Base-by-base conservation (phyloP, 345 rosid species). In the Mallotus nudiflorus region DNA sequence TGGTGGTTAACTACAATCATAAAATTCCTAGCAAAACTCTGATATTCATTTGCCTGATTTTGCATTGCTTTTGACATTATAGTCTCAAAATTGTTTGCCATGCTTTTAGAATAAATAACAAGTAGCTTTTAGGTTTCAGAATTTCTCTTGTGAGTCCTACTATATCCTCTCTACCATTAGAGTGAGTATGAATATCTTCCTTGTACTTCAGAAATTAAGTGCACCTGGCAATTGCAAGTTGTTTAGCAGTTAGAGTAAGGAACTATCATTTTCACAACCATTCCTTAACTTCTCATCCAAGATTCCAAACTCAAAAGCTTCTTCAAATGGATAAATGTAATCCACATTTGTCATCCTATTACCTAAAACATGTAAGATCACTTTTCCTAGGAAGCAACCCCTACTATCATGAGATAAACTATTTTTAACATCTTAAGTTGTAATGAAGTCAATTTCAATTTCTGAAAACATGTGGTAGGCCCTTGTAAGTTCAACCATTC, bases 1-100 rank as follows among this genome's bases (percentile, higher is more conserved):
- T 61, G 33, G 37, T 27, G 44, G 1, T 25, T 46, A 25, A 61
- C 28, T 27, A 14, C 31, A 39, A 40, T 40, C 59, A 48, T 50
- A 7, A 50, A 24, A 25, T 61, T 61, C n/a, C 25, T 61, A 68
- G 54, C 24, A 68, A 68, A 55, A 39, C 27, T 25, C 15, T 56
- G 22, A 5, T 15, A 28, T 40, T 27, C 59, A 33, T 50, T 61
- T n/a, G 4, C 14, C 28, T 70, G 28, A 37, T 48, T 37, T 6
- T 9, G 45, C n/a, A 35, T 57, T 46, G 39, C 73, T 49, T 37
- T 49, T 37, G 5, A 8, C 40, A 24, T 63, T 5, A n/a, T 6
- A 5, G 18, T 62, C 67, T 37, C 67, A 62, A 62, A 25, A 62
- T 29, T 45, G 24, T 16, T 37, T 31, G 6, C 33, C 48, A 50